Evolutionary conservation across 1,139 yeast genomes (phyloP).

Genomic region (Nakaseomyces glabratus): DNA sequence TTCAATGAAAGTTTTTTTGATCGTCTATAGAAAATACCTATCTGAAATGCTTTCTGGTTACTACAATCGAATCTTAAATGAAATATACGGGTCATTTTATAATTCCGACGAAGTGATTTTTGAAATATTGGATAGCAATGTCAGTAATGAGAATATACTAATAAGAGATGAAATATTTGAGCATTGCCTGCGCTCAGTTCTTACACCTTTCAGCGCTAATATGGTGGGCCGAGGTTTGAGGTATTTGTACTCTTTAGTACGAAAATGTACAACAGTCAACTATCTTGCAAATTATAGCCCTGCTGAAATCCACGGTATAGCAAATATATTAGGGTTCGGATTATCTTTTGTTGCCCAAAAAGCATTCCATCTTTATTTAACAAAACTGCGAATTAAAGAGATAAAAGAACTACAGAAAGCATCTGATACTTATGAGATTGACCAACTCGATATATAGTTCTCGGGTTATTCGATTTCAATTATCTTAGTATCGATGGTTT

Average conservation of each 20-base stretch:
- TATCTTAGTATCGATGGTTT: no score
- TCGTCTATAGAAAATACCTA: not conserved
- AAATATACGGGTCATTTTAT: slow-evolving; percentile 1
- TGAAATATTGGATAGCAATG: slow-evolving; percentile 4
- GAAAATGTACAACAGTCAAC: slow-evolving; percentile 4
- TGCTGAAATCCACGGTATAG: slow-evolving; percentile 36
- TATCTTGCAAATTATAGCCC: slow-evolving; percentile 23
- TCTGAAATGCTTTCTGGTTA: not conserved
- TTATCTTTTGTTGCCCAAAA: slow-evolving; percentile 7
- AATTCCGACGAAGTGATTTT: not conserved
- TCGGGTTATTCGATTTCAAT: no score
- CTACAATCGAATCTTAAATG: not conserved
- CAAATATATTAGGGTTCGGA: slow-evolving; percentile 28
- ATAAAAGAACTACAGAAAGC: slow-evolving; percentile 3
- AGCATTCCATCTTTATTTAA: slow-evolving; percentile 1
- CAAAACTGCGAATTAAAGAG: slow-evolving; percentile 5
- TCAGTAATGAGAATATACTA: slow-evolving; percentile 4
- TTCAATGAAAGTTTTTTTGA: slow-evolving; percentile 9
- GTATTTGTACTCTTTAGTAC: slow-evolving; percentile 3
- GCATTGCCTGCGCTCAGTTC: slow-evolving; percentile 7
- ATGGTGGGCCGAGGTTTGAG: slow-evolving; percentile 7
- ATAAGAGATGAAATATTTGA: slow-evolving; percentile 16
- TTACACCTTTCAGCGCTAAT: slow-evolving; percentile 12
- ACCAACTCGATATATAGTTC: no score
- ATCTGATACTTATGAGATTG: slow-evolving; percentile 2